These are phyloP conservation scores for Endotrypanum monterogeii DNA, from an alignment of 208 protist species.

Conservation along the genomic window DNA sequence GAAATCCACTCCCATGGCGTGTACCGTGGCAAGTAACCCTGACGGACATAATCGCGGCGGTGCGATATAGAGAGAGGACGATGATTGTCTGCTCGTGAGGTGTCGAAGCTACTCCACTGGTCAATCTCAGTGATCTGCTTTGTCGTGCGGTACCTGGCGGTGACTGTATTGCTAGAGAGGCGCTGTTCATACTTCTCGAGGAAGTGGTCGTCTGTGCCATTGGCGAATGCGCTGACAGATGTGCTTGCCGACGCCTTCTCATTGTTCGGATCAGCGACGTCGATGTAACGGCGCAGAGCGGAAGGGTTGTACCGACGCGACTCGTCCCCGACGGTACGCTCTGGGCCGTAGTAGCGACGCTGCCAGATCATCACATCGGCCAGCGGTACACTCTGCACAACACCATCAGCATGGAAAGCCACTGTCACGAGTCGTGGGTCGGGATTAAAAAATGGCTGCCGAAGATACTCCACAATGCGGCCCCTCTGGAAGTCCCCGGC, in stretches of 20 bases:
- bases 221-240: background rate
- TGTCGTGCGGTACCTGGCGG: constrained; percentile 60
- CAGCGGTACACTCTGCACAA: constrained; percentile 64
- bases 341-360: constrained; percentile 76
- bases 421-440: constrained; percentile 80
- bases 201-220: constrained; percentile 63
- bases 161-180: constrained; percentile 5
- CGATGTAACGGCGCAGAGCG: constrained; percentile 75
- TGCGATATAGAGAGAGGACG: constrained; percentile 86
- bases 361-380: constrained; percentile 86
- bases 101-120: constrained; percentile 75
- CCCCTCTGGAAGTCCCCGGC: constrained; percentile 72
- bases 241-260: constrained; percentile 31
- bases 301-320: constrained; percentile 66
- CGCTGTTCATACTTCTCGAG: constrained; percentile 84
- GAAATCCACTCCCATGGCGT: constrained; percentile 93
- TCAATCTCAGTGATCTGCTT: constrained; percentile 91
- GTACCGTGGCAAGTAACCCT: constrained; percentile 85
- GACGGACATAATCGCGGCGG: constrained; percentile 83
- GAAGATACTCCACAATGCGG: constrained; percentile 61
- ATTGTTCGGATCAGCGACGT: constrained; percentile 81
- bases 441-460: constrained; percentile 89
- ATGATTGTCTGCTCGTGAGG: constrained; percentile 80
- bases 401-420: constrained; percentile 61
- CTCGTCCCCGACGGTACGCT: constrained; percentile 82